Evolutionary conservation across 1,284 basidiomycete genomes (phyloP).

Genomic region (Phaffia rhodozyma): DNA sequence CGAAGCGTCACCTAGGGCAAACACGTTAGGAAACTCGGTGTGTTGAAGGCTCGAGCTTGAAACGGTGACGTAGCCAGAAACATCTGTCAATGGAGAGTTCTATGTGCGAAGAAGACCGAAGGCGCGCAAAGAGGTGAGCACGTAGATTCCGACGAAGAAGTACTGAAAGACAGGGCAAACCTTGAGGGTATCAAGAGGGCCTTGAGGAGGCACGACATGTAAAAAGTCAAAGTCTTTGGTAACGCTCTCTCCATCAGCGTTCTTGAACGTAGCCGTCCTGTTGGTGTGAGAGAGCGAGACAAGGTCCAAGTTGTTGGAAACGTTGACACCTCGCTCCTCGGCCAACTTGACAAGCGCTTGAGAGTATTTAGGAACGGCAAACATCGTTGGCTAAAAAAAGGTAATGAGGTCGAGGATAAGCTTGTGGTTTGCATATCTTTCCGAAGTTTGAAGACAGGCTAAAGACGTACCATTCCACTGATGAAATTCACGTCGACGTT

Average conservation of each 20-base stretch:
- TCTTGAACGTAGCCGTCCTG: constrained; percentile 73
- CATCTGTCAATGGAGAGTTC: constrained; percentile 61
- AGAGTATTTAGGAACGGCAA: constrained; percentile 71
- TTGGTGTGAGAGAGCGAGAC: constrained; percentile 55
- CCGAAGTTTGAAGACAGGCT: background rate
- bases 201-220: constrained; percentile 86
- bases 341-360: constrained; percentile 71
- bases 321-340: constrained; percentile 64
- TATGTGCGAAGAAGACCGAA: background rate
- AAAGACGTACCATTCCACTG: constrained; percentile 53
- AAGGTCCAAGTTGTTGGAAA: constrained; percentile 73
- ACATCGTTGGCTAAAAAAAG: constrained; percentile 58
- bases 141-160: background rate
- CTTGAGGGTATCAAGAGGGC: constrained; percentile 72
- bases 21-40: constrained; percentile 69
- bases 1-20: constrained; percentile 80
- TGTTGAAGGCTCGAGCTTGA: constrained; percentile 69
- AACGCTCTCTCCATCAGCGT: constrained; percentile 51
- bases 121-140: background rate
- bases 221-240: constrained; percentile 69
- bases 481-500: constrained; percentile 67
- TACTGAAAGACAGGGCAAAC: constrained; percentile 20
- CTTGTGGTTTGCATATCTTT: background rate
- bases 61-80: constrained; percentile 77
- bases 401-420: background rate